Base-by-base conservation (phyloP, 129 eudicot species). In the Ambrosia artemisiifolia region DNA sequence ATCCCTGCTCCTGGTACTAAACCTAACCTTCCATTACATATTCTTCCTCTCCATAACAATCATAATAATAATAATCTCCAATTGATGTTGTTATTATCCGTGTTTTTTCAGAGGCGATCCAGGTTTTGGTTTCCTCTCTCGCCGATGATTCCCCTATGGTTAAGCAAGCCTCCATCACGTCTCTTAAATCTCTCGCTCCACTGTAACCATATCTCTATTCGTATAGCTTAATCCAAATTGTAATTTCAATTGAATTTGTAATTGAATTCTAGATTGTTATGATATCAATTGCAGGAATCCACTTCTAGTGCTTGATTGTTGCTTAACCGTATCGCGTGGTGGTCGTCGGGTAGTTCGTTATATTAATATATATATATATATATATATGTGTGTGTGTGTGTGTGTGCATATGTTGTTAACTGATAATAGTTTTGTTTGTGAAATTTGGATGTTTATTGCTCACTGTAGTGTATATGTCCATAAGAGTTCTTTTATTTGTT, bases 261-360 rank as follows among this genome's bases (percentile, higher is more conserved):
- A 17, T 67, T n/a, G n/a, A n/a, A n/a, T n/a, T n/a, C n/a, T n/a
- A 49, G 49, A 56, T 38, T 70, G 75, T 55, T 7, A 16, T 43
- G 54, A 7, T 64, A 24, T 24, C 28, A 24, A 46, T 72, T 24
- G 54, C 82, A 94, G 98, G 86, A 94, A 94, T 19, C 98, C 98
- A 5, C 92, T 94, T 20, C 81, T 94, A 78, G 96, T 94, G 63
- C 96, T 94, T 16, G 98, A 94, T 80, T 90, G 96, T 42, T 94
- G 98, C 82, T 86, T 84, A 44, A 77, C 84, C 9, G 92, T 94
- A 11, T 90, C 98, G 13, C 92, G 96, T 43, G 96, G 96, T n/a
- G 98, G 98, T 38, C 88, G 98, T 24, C 78, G 98, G 95, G 98
- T 94, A 94, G 28, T 50, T 49, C 0, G 40, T 35, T 36, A 36